These are phyloP conservation scores for Nyssa sinensis DNA, from an alignment of 148 eudicot species.

Conservation along the genomic window DNA sequence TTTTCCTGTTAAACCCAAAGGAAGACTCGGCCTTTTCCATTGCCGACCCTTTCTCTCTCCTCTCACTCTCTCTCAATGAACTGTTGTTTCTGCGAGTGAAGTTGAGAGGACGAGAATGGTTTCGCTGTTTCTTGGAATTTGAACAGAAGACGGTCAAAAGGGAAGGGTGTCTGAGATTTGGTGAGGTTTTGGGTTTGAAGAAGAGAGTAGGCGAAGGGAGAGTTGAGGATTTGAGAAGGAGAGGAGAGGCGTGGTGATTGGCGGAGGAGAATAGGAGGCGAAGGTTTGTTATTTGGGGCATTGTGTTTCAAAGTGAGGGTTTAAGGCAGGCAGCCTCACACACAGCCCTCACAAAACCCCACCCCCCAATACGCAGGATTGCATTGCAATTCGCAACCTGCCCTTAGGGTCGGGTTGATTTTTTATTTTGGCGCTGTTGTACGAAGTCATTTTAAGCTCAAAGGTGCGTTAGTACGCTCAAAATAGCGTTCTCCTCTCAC, in stretches of 20 bases:
- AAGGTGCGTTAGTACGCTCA: too few relatives aligned
- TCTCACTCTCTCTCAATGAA: conserved; percentile 31
- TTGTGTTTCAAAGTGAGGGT: neutral
- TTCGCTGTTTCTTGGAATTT: conserved; percentile 25
- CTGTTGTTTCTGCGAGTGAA: conserved; percentile 29
- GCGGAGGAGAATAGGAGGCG: conserved; percentile 36
- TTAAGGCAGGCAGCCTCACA: too few relatives aligned
- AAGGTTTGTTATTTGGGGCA: conserved; percentile 53
- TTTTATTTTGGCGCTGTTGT: too few relatives aligned
- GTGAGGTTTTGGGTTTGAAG: conserved; percentile 19
- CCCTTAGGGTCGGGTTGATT: too few relatives aligned
- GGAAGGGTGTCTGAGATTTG: conserved; percentile 15
- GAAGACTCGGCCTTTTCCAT: conserved; percentile 38
- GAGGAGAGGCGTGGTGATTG: conserved; percentile 17
- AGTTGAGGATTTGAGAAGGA: neutral
- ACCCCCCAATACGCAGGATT: too few relatives aligned
- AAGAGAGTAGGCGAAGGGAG: conserved; percentile 10
- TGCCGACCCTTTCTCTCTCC: conserved; percentile 28
- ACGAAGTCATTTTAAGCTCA: too few relatives aligned
- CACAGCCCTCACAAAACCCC: too few relatives aligned
- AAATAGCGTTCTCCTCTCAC: too few relatives aligned
- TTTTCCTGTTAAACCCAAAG: conserved; percentile 61
- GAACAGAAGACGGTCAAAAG: conserved; percentile 33
- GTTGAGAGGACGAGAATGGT: conserved; percentile 18
- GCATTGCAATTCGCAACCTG: too few relatives aligned